These are phyloP conservation scores for Botrytis fragariae DNA, from an alignment of 2,329 filamentous ascomycete species.

Conservation along the genomic window DNA sequence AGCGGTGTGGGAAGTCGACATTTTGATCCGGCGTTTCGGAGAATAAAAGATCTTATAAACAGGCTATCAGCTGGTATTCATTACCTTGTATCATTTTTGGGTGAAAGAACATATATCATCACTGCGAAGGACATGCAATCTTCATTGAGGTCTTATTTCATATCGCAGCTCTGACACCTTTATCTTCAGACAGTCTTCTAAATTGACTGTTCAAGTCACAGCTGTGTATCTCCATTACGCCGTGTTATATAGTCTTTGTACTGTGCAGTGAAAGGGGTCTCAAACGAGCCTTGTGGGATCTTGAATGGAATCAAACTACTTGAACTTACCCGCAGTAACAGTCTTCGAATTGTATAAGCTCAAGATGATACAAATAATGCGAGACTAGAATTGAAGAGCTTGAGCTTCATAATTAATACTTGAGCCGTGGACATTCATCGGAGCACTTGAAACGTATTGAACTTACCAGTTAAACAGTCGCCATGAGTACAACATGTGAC, in stretches of 20 bases:
- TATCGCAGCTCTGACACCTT: not conserved
- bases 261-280: not conserved
- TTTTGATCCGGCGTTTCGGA: constrained; percentile 23
- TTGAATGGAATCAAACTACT: not conserved
- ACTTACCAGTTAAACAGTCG: not conserved
- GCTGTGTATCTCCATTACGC: not conserved
- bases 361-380: not conserved
- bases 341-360: not conserved
- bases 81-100: not conserved
- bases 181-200: not conserved
- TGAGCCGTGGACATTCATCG: not conserved
- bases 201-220: not conserved
- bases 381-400: too few species aligned
- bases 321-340: not conserved
- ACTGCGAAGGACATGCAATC: not conserved
- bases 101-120: not conserved
- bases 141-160: not conserved
- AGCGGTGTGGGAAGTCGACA: constrained; percentile 17
- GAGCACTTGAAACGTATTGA: not conserved
- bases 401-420: too few species aligned
- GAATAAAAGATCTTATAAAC: constrained; percentile 22
- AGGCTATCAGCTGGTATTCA: not conserved
- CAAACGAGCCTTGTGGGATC: not conserved
- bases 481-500: not conserved
- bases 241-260: not conserved